These are phyloP conservation scores for Tulasnella sp. DNA, from an alignment of 768 basidiomycete species.

Conservation along the genomic window DNA sequence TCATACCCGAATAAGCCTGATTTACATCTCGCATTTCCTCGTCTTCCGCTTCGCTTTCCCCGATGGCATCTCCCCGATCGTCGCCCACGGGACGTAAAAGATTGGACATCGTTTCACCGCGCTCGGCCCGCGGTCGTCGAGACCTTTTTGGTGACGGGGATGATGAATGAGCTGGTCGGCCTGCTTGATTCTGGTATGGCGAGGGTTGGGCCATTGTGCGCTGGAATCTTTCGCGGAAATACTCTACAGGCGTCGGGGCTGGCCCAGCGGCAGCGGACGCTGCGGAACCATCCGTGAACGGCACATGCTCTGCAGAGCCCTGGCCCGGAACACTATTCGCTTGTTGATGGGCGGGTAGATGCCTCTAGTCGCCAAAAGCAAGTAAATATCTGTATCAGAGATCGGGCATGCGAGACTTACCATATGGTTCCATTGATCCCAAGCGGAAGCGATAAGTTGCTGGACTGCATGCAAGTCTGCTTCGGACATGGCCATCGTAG, in stretches of 20 bases:
- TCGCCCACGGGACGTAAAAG: not conserved
- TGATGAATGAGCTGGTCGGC: not conserved
- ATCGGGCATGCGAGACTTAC: conserved; percentile 39
- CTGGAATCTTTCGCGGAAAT: conserved; percentile 19
- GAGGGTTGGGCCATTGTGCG: conserved; percentile 17
- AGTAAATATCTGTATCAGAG: not conserved
- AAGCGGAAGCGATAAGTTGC: conserved; percentile 76
- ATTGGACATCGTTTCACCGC: not conserved
- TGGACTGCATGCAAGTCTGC: conserved; percentile 76
- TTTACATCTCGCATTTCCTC: not conserved
- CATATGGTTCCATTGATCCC: conserved; percentile 82
- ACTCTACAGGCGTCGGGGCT: conserved; percentile 1
- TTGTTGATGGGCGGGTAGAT: not conserved
- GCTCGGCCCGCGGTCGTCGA: not conserved
- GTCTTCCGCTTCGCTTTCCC: not conserved
- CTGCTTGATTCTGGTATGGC: conserved; percentile 17
- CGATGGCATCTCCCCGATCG: not conserved
- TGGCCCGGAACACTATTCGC: not conserved
- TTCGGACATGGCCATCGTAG: conserved; percentile 67
- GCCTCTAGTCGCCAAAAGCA: not conserved
- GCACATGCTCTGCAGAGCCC: not conserved
- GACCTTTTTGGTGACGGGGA: not conserved
- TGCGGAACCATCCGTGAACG: not conserved
- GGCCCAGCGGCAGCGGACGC: not conserved
- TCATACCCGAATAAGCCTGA: conserved; percentile 8